A percentile compares a stretch with the other conserved stretches of the same genome.
These are phyloP conservation scores for Fragilariopsis cylindrus DNA, from an alignment of 108 stramenopile species.

Conservation along the genomic window DNA sequence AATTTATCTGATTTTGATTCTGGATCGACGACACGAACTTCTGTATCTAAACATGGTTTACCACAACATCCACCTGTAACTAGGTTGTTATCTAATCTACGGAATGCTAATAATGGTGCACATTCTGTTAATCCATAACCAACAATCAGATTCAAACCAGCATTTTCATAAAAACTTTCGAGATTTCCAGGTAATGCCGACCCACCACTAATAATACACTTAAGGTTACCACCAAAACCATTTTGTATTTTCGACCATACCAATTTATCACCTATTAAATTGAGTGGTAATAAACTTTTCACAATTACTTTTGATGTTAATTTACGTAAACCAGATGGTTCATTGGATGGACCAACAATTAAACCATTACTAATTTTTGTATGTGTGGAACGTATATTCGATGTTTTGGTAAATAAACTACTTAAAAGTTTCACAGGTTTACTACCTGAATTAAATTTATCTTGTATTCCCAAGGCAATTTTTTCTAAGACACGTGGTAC, in stretches of 20 bases:
- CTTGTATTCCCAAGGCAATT: conserved; percentile 85
- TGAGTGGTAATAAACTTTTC: conserved; percentile 62
- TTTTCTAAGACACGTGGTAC: conserved; percentile 94
- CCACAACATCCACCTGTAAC: conserved; percentile 84
- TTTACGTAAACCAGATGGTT: conserved; percentile 46
- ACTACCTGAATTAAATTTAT: conserved; percentile 83
- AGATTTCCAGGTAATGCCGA: conserved; percentile 85
- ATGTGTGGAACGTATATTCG: conserved; percentile 54
- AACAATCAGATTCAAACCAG: conserved; percentile 79
- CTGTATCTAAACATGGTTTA: conserved; percentile 68
- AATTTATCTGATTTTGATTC: conserved; percentile 42
- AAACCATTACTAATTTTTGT: conserved; percentile 66
- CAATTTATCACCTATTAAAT: conserved; percentile 86
- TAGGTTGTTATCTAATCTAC: conserved; percentile 71
- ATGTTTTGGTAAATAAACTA: conserved; percentile 68
- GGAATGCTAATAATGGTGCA: conserved; percentile 73
- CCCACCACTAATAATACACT: conserved; percentile 87
- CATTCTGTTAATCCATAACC: conserved; percentile 95
- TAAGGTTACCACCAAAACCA: conserved; percentile 89
- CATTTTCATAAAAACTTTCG: conserved; percentile 89
- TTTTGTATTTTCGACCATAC: conserved; percentile 91
- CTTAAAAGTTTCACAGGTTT: conserved; percentile 69
- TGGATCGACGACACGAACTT: conserved; percentile 79
- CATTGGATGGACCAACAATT: conserved; percentile 60
- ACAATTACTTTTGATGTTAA: conserved; percentile 55